Base-by-base conservation (phyloP, 768 basidiomycete species). In the Lactarius sp. region DNA sequence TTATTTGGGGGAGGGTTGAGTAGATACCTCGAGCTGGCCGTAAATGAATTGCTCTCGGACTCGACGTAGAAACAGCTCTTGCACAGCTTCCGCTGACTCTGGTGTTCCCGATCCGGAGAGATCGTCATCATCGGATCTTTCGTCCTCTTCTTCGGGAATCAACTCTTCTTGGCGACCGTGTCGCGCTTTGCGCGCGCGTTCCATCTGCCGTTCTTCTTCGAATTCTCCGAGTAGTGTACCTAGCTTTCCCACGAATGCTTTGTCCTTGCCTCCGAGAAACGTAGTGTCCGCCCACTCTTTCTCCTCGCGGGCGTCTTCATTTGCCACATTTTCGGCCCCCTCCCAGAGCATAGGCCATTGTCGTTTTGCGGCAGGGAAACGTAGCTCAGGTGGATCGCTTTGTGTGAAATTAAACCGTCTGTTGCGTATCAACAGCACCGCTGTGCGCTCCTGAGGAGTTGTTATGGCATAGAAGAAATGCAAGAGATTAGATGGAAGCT, bases 121-220 rank as follows among this genome's bases (percentile, higher is more conserved):
- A 10, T 59, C 70, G 74, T 84, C 85, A 18, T 79, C 81, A 33
- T 85, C 83, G 47, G 69, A 71, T 27, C 69, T 71, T 46, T 83
- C 84, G 51, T 89, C 88, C 71, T 90, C 89, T 69, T 88, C 87
- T 69, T 88, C 87, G 13, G 86, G 84, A 6, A 86, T 73, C 64
- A 85, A 82, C 5, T 78, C 80, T 13, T 80, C 76, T 44, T 75
- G 59, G 44, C 76, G 72, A 49, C 76, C 75, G 46, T 80, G 77
- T 62, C 84, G 78, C 20, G 82, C 64, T 18, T 66, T 70, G 59
- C 85, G 77, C 20, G 83, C 73, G 31, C 85, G 78, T 69, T 90
- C 85, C 0, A 82, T 84, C 71, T 85, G 85, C 63, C 92, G 79
- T 71, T 90, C 90, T 68, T 89, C 90, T 69, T 92, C 90, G 69